Percentiles rank a stretch among this genome's conserved stretches.
These are phyloP conservation scores for Metschnikowia chrysomelidarum DNA, from an alignment of 805 yeast genomes.

Conservation along the genomic window DNA sequence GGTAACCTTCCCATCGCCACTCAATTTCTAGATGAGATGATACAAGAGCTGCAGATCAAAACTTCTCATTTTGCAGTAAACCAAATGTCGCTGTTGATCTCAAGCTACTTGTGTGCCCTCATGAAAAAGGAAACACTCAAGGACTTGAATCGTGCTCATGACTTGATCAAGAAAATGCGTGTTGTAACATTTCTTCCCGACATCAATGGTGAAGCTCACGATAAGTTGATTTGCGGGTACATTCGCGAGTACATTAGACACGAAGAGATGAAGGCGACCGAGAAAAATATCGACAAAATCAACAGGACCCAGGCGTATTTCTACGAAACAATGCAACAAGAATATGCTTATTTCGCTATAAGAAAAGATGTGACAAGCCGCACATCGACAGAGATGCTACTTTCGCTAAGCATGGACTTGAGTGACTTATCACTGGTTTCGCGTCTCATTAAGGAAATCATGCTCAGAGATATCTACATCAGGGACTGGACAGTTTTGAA, in stretches of 20 bases:
- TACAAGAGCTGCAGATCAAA: slow-evolving; percentile 24
- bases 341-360: slow-evolving; percentile 34
- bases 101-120: slow-evolving; percentile 42
- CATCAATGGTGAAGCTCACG: slow-evolving; percentile 27
- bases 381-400: slow-evolving; percentile 29
- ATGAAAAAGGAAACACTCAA: slow-evolving; percentile 21
- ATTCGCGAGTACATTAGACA: slow-evolving; percentile 21
- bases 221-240: slow-evolving; percentile 29
- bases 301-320: slow-evolving; percentile 12
- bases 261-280: slow-evolving; percentile 13
- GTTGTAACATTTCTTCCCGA: slow-evolving; percentile 36
- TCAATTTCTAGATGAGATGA: slow-evolving; percentile 53
- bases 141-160: slow-evolving; percentile 23
- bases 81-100: slow-evolving; percentile 38
- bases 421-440: slow-evolving; percentile 35
- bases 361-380: slow-evolving; percentile 27
- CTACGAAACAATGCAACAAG: slow-evolving; percentile 27
- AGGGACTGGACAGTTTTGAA: slow-evolving; percentile 28
- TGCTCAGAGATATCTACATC: slow-evolving; percentile 31
- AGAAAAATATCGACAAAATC: slow-evolving; percentile 5
- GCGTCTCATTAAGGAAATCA: slow-evolving; percentile 36
- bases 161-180: slow-evolving; percentile 29
- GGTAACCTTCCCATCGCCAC: slow-evolving; percentile 52
- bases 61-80: slow-evolving; percentile 17
- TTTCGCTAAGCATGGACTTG: slow-evolving; percentile 31